Base-by-base conservation (phyloP, 164 flowering plant genomes). In the Malania oleifera region DNA sequence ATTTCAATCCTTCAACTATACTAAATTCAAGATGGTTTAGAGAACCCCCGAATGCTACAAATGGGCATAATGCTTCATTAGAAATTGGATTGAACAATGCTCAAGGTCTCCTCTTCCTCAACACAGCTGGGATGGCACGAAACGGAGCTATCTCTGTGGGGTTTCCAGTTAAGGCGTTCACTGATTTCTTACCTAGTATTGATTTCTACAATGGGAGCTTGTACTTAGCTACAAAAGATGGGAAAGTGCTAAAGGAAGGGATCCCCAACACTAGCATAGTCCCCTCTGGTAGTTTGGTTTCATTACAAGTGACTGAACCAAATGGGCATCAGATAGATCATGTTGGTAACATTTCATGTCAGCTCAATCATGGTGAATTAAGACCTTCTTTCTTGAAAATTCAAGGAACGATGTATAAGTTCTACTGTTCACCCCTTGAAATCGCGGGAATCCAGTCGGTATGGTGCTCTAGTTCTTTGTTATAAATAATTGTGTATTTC, bases 111-210 rank as follows among this genome's bases (percentile, higher is more conserved):
- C 14, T 81, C 5, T 58, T 82, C 48, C 60, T 71, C 15, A 62
- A 46, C 57, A 63, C 71, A 1, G 75, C 66, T 15, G 38, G 75
- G 2, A 13, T 84, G 1, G 34, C 62, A 54, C 74, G 70, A 54
- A 44, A 13, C 6, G 88, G 79, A 43, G 73, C 72, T 28, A n/a
- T 86, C 17, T 79, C 88, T 11, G 45, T 88, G 20, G 88, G 86
- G 39, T 70, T 79, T 60, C 52, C 77, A 0, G 64, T 72, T 13
- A 53, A 73, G 40, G 50, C 13, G 20, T n/a, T 84, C 1, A 62
- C 23, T 0, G 28, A 46, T 51, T 54, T 68, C 31, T 67, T 81
- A 44, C 46, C 67, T 7, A 28, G 34, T 8, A 35, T 70, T 2
- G 47, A 74, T 46, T 64, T 73, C 53, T 35, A 66, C 15, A 69